Conservation (phyloP, 208 protist genomes). For the Leishmania tropica region DNA sequence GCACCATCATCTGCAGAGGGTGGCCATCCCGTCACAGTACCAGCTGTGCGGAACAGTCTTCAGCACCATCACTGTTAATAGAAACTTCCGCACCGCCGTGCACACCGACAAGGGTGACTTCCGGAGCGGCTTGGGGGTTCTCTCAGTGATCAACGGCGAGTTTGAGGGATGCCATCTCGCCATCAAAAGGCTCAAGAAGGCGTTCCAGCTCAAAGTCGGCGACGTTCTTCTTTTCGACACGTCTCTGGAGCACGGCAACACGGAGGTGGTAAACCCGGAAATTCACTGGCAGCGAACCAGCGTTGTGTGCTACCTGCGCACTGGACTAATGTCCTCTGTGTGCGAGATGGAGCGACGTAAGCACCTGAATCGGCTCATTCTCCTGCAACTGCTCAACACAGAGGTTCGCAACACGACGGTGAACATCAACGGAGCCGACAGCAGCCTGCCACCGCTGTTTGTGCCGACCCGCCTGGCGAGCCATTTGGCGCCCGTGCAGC, state of each 20-base stretch:
- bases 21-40: constrained; percentile 74
- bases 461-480: constrained; percentile 52
- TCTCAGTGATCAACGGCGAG: constrained; percentile 84
- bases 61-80: constrained; percentile 92
- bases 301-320: constrained; percentile 89
- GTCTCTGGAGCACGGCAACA: constrained; percentile 90
- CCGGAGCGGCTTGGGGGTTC: constrained; percentile 67
- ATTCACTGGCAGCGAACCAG: constrained; percentile 68
- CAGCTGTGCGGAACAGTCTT: constrained; percentile 87
- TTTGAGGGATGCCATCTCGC: constrained; percentile 90
- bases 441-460: constrained; percentile 58
- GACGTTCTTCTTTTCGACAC: constrained; percentile 93
- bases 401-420: constrained; percentile 38
- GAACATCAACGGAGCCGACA: constrained; percentile 71
- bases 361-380: constrained; percentile 51
- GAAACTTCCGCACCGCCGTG: constrained; percentile 88
- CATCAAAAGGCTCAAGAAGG: constrained; percentile 71
- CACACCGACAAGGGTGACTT: constrained; percentile 92
- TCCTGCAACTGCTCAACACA: constrained; percentile 31
- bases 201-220: constrained; percentile 73
- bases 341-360: constrained; percentile 81
- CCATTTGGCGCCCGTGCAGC: constrained; percentile 68
- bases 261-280: constrained; percentile 60
- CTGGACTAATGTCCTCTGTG: constrained; percentile 70
- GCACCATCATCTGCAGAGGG: constrained; percentile 78